Evolutionary conservation across 345 rosid species (phyloP), one percentile per base, ranked within the genome.

Genomic region (Boechera retrofracta): DNA sequence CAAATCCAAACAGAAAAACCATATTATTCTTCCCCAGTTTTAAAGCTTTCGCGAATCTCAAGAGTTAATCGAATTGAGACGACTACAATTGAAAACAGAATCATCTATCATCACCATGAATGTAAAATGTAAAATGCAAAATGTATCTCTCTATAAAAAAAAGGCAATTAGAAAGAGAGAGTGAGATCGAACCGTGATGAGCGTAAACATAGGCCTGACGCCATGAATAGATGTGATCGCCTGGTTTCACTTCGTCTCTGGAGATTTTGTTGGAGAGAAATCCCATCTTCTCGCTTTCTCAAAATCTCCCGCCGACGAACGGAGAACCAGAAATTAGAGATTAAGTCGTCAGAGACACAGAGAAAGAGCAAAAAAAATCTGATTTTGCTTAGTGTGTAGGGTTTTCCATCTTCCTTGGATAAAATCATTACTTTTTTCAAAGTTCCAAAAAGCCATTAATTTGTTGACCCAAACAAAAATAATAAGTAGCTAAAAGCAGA

Each of bases 161-260:
- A n/a, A n/a, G n/a, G n/a, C n/a, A n/a, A n/a, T n/a, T n/a, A n/a
- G n/a, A n/a, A n/a, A n/a, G 13, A 71, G 8, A 18, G 75, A 70
- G 78, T 59, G 73, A 29, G 28, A 67, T 36, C 6, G 53, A 63
- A 89, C 96, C 96, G 81, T 92, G 98, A 74, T 92, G 98, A 32
- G 92, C 86, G 70, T 93, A 93, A 29, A 86, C 32, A 84, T 89
- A 93, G 62, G 87, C 90, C 26, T 71, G 79, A 67, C 97, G 85
- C 95, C 97, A 93, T 9, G 98, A 88, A 77, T 91, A 93, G 69
- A 93, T 88, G 75, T 93, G 98, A 84, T 91, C 95, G 12, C 95
- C 95, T 6, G 91, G 70, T 64, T 86, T 88, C 13, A 91, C 73
- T 49, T 84, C 81, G 11, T 88, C 89, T 47, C 83, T 85, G 29